Evolutionary conservation across 352 stramenopile genomes (phyloP), one percentile per base, ranked within the genome.

Genomic region (Pythium coloratum): DNA sequence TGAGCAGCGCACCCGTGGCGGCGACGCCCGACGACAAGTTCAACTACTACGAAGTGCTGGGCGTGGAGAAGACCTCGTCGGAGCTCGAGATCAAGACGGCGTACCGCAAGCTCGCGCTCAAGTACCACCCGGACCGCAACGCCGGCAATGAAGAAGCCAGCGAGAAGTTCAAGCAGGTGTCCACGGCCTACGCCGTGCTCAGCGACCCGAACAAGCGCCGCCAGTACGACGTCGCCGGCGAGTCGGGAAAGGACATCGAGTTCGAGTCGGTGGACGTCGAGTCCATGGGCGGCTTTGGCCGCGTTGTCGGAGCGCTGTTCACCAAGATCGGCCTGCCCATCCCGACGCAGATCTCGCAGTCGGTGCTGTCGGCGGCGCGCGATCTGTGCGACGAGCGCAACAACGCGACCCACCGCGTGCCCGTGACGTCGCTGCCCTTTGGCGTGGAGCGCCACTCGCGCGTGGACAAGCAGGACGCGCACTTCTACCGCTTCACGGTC

Each of bases 111-210:
- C 75, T 96, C 47, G 88, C 88, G 63, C 85, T 96, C 70, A 95
- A 96, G 75, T 93, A 91, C 68, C 90, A 97, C 64, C 90, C 90
- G 20, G 90, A 97, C 69, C 86, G 88, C 65, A 95, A 96, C 55
- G 82, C 82, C 26, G 88, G 89, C 66, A 90, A 82, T 24, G 73
- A 76, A 46, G 88, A 93, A 24, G 88, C 88, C 8, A 82, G 79
- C 28, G 85, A 96, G 56, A 84, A 91, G 68, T 96, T 96, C 71
- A 96, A 96, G 69, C 75, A 86, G 55, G 86, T 92, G 24, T 91
- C 83, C 44, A 90, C 84, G 33, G 88, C 88, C n/a, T 96, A 96
- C 71, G 83, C 86, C 32, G 76, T 96, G 58, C 79, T 96, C 51
- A 92, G 84, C 61, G 86, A 96, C 73, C 84, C 86, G 24, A 94